phyloP scores from a whole-genome alignment of 805 yeast species.

The Zygosaccharomyces bisporus region DNA sequence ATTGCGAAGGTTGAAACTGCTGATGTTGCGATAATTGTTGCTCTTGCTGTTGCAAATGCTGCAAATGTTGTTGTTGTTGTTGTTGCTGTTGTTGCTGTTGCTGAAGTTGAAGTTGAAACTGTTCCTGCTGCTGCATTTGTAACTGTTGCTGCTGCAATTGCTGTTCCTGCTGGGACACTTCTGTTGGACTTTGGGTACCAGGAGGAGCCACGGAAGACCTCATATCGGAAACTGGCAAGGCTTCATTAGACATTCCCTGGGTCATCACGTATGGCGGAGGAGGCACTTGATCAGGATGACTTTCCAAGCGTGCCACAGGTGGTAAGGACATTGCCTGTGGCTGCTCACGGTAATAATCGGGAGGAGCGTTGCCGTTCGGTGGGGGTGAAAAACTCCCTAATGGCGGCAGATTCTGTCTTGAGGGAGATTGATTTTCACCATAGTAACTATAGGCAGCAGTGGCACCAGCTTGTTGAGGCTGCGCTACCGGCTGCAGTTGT shows the following conservation, averaged over 20 bases:
- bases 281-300: constrained; percentile 11
- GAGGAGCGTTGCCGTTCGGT: constrained; percentile 30
- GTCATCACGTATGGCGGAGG: constrained; percentile 17
- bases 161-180: constrained; percentile 7
- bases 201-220: constrained; percentile 31
- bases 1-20: constrained; percentile 25
- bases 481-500: constrained; percentile 15
- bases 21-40: constrained; percentile 31
- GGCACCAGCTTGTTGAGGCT: constrained; percentile 6
- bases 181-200: constrained; percentile 20
- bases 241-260: constrained; percentile 27
- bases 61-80: constrained; percentile 13
- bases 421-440: constrained; percentile 9
- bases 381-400: constrained; percentile 39
- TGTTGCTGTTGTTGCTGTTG: constrained; percentile 16
- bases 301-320: constrained; percentile 21
- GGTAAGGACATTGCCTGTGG: constrained; percentile 25
- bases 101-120: constrained; percentile 22
- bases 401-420: constrained; percentile 35
- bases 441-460: constrained; percentile 15
- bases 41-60: constrained; percentile 19
- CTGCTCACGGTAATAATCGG: constrained; percentile 20
- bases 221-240: constrained; percentile 37
- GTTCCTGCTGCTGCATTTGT: constrained; percentile 21
- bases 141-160: constrained; percentile 16